Percentiles rank a stretch among this genome's conserved stretches.
These are phyloP conservation scores for Sclerotiophoma versabilis DNA, from an alignment of 2,329 filamentous ascomycete genomes.

Conservation along the genomic window DNA sequence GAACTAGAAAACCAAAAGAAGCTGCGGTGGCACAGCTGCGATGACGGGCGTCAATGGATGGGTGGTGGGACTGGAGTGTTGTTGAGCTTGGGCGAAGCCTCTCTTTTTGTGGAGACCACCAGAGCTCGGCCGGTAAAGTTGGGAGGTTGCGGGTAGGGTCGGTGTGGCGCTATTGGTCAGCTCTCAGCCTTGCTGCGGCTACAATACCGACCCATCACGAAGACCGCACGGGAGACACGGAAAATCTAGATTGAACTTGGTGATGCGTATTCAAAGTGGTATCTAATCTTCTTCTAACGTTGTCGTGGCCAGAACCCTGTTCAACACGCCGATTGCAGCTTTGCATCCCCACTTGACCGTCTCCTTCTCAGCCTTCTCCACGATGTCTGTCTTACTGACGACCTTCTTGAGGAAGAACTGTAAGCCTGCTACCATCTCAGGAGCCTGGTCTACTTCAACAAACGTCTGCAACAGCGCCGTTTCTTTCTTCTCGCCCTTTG, in stretches of 20 bases:
- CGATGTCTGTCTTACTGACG: constrained; percentile 69
- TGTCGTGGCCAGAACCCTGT: constrained; percentile 41
- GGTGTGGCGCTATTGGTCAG: constrained; percentile 27
- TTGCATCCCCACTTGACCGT: constrained; percentile 56
- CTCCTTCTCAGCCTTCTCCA: constrained; percentile 59
- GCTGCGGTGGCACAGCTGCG: constrained; percentile 40
- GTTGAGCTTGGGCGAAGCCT: constrained; percentile 38
- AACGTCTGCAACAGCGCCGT: constrained; percentile 71
- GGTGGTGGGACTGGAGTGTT: constrained; percentile 43
- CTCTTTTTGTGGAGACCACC: constrained; percentile 11
- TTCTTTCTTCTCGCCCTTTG: constrained; percentile 59
- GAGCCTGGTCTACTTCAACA: constrained; percentile 66
- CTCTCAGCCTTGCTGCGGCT: constrained; percentile 5
- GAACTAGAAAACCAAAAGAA: constrained; percentile 34
- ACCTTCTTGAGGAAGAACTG: constrained; percentile 82
- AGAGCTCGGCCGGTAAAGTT: constrained; percentile 32
- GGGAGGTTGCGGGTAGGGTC: constrained; percentile 29
- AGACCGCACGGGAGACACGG: constrained; percentile 2
- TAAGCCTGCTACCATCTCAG: constrained; percentile 74
- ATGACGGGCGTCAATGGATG: constrained; percentile 49
- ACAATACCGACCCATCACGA: constrained; percentile 3
- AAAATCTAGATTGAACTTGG: not conserved
- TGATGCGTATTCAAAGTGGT: not conserved
- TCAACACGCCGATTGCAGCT: constrained; percentile 48
- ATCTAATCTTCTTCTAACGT: constrained; percentile 49